These are phyloP conservation scores for Astrothelium subdiscretum DNA, from an alignment of 495 filamentous ascomycete genomes.

Conservation along the genomic window DNA sequence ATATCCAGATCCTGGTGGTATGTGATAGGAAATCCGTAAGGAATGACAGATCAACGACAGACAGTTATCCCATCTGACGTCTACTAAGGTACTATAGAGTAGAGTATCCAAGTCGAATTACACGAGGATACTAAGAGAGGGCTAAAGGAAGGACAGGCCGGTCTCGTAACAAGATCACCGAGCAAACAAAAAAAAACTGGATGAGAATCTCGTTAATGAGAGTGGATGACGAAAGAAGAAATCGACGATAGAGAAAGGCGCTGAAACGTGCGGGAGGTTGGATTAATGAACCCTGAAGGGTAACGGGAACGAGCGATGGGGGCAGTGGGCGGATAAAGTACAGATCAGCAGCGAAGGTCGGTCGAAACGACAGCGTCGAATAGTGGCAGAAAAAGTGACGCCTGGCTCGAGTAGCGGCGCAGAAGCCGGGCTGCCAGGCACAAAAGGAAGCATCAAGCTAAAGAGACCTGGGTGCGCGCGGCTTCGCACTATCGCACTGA, in stretches of 20 bases:
- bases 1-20: not conserved
- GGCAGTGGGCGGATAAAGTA: not conserved
- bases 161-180: not conserved
- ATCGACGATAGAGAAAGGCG: not conserved
- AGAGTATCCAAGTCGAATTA: not conserved
- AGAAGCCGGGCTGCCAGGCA: conserved; percentile 1
- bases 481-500: not conserved
- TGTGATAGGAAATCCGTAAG: conserved; percentile 1
- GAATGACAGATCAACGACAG: conserved; percentile 3
- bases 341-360: not conserved
- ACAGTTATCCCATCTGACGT: conserved; percentile 1
- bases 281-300: conserved; percentile 3
- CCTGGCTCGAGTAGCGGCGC: not conserved
- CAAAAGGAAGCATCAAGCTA: conserved; percentile 2
- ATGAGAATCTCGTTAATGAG: conserved; percentile 1
- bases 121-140: not conserved
- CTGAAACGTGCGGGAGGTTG: conserved; percentile 1
- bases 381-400: not conserved
- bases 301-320: not conserved
- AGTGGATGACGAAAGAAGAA: conserved; percentile 2
- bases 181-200: conserved; percentile 2
- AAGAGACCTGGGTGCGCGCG: not conserved
- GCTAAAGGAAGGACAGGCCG: not conserved
- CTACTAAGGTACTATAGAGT: not conserved
- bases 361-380: conserved; percentile 1